A percentile compares a stretch with the other conserved stretches of the same genome.
phyloP scores from a whole-genome alignment of 164 flowering plant species.

The Magnolia kwangsiensis region DNA sequence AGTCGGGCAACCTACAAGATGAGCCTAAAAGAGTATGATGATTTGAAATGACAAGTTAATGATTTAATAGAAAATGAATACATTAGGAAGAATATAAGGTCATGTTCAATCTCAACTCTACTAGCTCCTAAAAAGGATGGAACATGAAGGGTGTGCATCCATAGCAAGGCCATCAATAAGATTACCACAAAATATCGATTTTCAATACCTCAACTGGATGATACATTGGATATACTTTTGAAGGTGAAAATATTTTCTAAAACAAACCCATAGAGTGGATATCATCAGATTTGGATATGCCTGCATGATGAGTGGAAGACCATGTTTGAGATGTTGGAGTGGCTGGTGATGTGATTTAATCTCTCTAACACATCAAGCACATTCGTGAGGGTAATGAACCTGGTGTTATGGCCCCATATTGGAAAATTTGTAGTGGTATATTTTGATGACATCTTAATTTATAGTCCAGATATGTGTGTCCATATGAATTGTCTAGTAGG shows the following conservation, averaged over 20 bases:
- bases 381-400: too few species aligned
- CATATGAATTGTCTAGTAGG: too few species aligned
- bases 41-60: constrained; percentile 5
- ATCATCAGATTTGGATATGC: neutral
- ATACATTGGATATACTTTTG: neutral
- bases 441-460: too few species aligned
- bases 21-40: constrained; percentile 3
- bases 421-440: too few species aligned
- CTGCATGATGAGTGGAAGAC: neutral
- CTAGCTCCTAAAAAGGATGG: constrained; percentile 4
- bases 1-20: neutral
- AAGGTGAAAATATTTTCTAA: neutral
- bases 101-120: neutral
- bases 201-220: neutral
- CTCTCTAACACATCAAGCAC: too few species aligned
- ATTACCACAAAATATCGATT: neutral
- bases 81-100: constrained; percentile 9
- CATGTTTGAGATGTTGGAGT: too few species aligned
- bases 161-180: constrained; percentile 8
- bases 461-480: too few species aligned
- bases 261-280: neutral
- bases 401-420: too few species aligned
- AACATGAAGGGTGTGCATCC: neutral
- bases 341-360: too few species aligned
- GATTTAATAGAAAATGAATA: constrained; percentile 1